Base-by-base conservation (phyloP, 73 alveolate species). In the Paramecium bursaria region DNA sequence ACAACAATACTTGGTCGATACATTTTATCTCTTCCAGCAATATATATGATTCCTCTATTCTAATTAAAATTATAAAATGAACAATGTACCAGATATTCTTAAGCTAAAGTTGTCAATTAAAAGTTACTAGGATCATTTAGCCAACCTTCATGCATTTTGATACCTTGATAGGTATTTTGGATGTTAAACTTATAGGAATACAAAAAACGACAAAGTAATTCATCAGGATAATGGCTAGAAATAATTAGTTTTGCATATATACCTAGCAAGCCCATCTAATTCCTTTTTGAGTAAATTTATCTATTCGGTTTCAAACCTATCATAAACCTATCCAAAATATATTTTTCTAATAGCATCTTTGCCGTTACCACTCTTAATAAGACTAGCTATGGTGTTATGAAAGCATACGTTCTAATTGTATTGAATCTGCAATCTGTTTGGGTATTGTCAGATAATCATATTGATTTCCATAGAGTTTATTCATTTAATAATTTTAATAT, bases 261-360 rank as follows among this genome's bases (percentile, higher is more conserved):
- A 67, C 82, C 60, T 42, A 15, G 82, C 82, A 15, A 67, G 10
- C 3, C 82, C 82, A 67, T 67, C 44, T 42, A 67, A 39, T 67
- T 31, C 33, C 1, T 42, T 33, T 23, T 39, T 67, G n/a, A 67
- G 27, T 14, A 39, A 42, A 15, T 14, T 13, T 67, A 67, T 11
- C 60, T 25, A 19, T 22, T 67, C 11, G 13, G 19, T 25, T 42
- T 67, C 82, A 42, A n/a, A 67, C 33, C 44, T 3, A 42, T 67
- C 82, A 42, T 35, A 67, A 15, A 44, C 60, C 21, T 39, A 53
- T 39, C 82, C 82, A 14, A 35, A 42, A 67, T 67, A 67, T 67
- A 67, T 67, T 44, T 67, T 67, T 39, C 82, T 17, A 17, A 67
- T 67, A 15, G 82, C 82, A 21, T 31, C 17, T 67, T 67, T 67